Evolutionary conservation across 139 green algal genomes (phyloP).

Genomic region (Haematococcus sp.): DNA sequence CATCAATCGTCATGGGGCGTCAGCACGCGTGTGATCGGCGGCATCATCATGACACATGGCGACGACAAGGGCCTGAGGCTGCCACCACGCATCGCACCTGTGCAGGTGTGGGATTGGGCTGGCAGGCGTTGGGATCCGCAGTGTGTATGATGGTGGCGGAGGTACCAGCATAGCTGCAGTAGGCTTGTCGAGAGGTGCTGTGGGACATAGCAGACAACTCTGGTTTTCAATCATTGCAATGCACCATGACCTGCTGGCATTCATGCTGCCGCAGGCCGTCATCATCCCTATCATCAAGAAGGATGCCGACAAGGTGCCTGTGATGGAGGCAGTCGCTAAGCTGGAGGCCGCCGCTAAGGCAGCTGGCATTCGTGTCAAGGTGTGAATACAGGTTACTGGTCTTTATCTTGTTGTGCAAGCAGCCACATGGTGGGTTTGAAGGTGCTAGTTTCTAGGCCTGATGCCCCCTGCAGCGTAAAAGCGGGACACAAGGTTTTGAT

Average conservation of each 20-base stretch:
- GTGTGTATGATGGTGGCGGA: too few species aligned
- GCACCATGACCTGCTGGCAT: too few species aligned
- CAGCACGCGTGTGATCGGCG: slow-evolving; percentile 90
- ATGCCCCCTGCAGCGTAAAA: too few species aligned
- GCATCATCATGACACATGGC: slow-evolving; percentile 98
- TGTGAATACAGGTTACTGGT: slow-evolving; percentile 3
- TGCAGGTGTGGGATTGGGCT: slow-evolving; percentile 83
- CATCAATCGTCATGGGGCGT: slow-evolving; percentile 95
- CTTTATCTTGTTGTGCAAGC: too few species aligned
- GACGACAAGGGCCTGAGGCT: slow-evolving; percentile 92
- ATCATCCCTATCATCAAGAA: slow-evolving; percentile 95
- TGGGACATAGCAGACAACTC: too few species aligned
- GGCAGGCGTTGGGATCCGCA: too few species aligned
- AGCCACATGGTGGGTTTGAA: too few species aligned
- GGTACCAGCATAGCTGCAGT: too few species aligned
- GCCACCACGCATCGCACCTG: slow-evolving; percentile 85
- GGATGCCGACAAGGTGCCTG: slow-evolving; percentile 63
- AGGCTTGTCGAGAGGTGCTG: too few species aligned
- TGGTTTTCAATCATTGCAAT: too few species aligned
- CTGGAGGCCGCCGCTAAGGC: slow-evolving; percentile 56
- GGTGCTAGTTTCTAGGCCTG: too few species aligned
- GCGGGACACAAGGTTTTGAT: too few species aligned
- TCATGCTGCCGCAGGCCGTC: slow-evolving; percentile 73
- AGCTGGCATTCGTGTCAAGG: slow-evolving; percentile 79
- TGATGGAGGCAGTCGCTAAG: slow-evolving; percentile 57